These are phyloP conservation scores for Solanum tacnaense DNA, from an alignment of 257 asterid species.

Conservation along the genomic window DNA sequence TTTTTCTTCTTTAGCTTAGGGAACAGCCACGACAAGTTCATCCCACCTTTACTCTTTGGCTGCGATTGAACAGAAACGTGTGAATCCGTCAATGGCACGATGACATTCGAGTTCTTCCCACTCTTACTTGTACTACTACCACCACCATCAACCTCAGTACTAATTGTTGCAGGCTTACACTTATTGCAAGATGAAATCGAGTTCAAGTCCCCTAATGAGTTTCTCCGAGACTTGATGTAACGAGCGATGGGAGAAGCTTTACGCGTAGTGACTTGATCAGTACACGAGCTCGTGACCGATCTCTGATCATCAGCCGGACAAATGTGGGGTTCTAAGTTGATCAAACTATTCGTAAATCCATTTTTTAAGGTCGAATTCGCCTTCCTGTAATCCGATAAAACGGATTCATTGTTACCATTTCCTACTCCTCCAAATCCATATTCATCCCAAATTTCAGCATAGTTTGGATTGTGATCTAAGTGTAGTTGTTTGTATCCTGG, in stretches of 20 bases:
- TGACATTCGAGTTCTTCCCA: conserved; percentile 35
- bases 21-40: conserved; percentile 61
- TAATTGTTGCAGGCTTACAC: conserved; percentile 50
- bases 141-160: conserved; percentile 30
- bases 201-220: conserved; percentile 55
- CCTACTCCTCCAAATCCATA: conserved; percentile 19
- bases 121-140: conserved; percentile 12
- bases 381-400: conserved; percentile 38
- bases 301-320: conserved; percentile 38
- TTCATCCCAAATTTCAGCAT: conserved; percentile 49
- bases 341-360: conserved; percentile 11
- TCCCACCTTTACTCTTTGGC: conserved; percentile 32
- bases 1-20: conserved; percentile 67
- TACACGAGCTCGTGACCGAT: conserved; percentile 33
- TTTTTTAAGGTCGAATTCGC: conserved; percentile 39
- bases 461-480: conserved; percentile 37
- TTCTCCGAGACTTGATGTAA: conserved; percentile 40
- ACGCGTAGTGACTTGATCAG: conserved; percentile 10
- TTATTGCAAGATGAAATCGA: conserved; percentile 61
- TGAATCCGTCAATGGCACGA: conserved; percentile 63
- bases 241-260: conserved; percentile 36
- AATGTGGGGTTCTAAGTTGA: conserved; percentile 23
- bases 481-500: conserved; percentile 50
- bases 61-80: conserved; percentile 59
- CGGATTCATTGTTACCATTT: conserved; percentile 25